Evolutionary conservation across 805 yeast genomes (phyloP).

Genomic region (Saccharomycopsis fibuligera): DNA sequence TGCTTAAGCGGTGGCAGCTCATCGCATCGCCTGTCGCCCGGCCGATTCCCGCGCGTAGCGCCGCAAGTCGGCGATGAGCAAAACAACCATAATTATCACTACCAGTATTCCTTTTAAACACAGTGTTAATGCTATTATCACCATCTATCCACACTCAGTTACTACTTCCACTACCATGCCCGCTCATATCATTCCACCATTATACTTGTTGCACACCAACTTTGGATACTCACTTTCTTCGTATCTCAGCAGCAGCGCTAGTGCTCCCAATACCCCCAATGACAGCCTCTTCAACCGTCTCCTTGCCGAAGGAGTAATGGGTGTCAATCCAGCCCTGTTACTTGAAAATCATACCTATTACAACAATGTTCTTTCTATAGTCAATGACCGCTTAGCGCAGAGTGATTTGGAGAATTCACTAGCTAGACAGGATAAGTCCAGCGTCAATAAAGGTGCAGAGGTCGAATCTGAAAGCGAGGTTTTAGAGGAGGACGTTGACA

Average conservation of each 20-base stretch:
- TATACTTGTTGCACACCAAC: slow-evolving; percentile 14
- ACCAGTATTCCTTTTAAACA: too few species aligned
- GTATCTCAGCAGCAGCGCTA: neutral
- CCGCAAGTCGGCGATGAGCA: too few species aligned
- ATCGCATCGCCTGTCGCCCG: too few species aligned
- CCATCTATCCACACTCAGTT: too few species aligned
- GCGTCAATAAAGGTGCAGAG: neutral
- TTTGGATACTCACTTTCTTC: slow-evolving; percentile 7
- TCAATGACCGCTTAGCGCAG: neutral
- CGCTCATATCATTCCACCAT: slow-evolving; percentile 11
- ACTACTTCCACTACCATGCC: too few species aligned
- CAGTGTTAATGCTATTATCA: too few species aligned
- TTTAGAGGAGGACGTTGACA: neutral
- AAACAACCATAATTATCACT: too few species aligned
- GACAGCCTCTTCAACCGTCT: neutral
- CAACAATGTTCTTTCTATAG: neutral
- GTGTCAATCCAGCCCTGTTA: slow-evolving; percentile 2
- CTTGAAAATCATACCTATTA: slow-evolving; percentile 1
- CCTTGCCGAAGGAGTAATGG: slow-evolving; percentile 13
- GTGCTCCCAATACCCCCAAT: neutral
- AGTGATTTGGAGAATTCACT: neutral
- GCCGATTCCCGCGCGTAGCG: too few species aligned
- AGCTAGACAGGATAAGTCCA: neutral
- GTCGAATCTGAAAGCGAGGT: neutral
- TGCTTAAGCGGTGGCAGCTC: too few species aligned